phyloP scores from a whole-genome alignment of 1,284 basidiomycete species.

The Xerocomus subilludens region DNA sequence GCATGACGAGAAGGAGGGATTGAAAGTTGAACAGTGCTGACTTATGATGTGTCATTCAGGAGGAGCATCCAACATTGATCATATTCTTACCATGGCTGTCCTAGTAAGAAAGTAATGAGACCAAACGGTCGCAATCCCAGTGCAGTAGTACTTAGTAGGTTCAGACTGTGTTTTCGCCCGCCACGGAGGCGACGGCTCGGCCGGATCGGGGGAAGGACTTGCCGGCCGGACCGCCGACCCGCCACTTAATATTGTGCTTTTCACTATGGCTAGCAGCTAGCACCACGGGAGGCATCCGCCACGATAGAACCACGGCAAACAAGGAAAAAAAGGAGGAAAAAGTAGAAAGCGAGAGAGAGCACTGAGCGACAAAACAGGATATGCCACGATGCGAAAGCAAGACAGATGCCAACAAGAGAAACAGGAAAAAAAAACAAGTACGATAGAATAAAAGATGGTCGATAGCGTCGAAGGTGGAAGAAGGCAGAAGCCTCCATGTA shows the following conservation, averaged over 20 bases:
- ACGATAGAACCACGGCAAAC: background rate
- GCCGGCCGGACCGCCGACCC: no score
- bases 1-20: constrained; percentile 91
- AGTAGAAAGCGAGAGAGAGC: background rate
- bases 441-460: constrained; percentile 4
- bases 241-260: no score
- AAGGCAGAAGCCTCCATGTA: background rate
- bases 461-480: background rate
- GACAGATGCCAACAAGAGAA: constrained; percentile 23
- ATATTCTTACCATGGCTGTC: constrained; percentile 39
- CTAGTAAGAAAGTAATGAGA: no score
- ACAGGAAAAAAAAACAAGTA: background rate
- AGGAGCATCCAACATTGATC: no score
- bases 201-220: no score
- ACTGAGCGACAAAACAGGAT: background rate
- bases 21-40: constrained; percentile 99
- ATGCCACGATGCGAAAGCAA: constrained; percentile 11
- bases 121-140: no score
- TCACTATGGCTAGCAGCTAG: constrained; percentile 2
- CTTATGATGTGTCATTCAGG: constrained; percentile 49
- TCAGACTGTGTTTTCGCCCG: no score
- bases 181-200: no score
- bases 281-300: constrained; percentile 7
- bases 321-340: constrained; percentile 10
- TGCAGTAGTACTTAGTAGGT: no score